Evolutionary conservation across 176 grass and related monocot species (phyloP).

Genomic region (Musa beccarii): DNA sequence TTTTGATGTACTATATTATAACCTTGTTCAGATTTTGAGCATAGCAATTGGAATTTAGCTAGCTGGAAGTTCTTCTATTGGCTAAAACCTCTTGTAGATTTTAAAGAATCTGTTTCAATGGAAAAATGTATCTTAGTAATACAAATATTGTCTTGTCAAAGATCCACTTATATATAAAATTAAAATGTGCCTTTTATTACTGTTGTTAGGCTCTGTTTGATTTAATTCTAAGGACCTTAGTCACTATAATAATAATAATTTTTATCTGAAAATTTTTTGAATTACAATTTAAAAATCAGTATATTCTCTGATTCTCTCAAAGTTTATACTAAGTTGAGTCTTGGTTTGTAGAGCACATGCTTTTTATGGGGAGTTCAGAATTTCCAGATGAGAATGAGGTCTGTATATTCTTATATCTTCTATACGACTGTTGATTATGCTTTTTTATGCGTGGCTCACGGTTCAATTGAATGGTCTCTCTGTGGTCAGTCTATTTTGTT

Average conservation of each 20-base stretch:
- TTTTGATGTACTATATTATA: background rate
- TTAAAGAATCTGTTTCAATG: background rate
- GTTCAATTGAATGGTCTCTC: background rate
- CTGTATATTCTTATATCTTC: constrained; percentile 24
- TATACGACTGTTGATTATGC: background rate
- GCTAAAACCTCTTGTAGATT: background rate
- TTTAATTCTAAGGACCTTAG: background rate
- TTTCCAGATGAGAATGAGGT: constrained; percentile 99
- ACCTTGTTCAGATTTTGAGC: background rate
- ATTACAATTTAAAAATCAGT: background rate
- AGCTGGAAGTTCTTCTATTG: background rate
- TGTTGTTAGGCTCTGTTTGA: background rate
- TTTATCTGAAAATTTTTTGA: background rate
- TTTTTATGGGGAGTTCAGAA: constrained; percentile 98
- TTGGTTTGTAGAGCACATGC: constrained; percentile 86
- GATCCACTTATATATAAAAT: background rate
- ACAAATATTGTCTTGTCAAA: background rate
- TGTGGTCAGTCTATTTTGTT: no score
- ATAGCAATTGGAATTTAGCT: background rate
- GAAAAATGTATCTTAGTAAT: background rate
- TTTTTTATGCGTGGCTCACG: no score
- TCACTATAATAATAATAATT: background rate
- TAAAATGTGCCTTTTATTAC: background rate
- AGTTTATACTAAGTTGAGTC: background rate
- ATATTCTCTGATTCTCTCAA: background rate